Evolutionary conservation across 176 grass and related monocot genomes (phyloP).

Genomic region (Zoysia pacifica): DNA sequence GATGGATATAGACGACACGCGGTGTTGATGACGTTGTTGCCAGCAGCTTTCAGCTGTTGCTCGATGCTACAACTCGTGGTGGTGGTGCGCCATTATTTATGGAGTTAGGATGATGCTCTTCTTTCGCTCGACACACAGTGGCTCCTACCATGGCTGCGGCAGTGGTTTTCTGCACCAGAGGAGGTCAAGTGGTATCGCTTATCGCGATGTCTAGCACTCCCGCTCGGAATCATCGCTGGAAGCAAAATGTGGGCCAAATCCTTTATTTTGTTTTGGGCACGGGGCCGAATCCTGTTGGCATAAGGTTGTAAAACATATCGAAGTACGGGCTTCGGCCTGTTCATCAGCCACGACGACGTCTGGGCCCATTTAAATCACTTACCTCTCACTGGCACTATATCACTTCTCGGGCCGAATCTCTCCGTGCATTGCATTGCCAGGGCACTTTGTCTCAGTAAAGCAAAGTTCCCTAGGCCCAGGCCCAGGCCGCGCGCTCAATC

Average conservation of each 20-base stretch:
- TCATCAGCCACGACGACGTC: not conserved
- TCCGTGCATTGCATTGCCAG: not conserved
- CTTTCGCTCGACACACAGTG: not conserved
- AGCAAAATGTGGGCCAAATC: too few species aligned
- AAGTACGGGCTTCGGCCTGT: not conserved
- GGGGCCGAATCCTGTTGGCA: too few species aligned
- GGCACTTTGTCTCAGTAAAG: too few species aligned
- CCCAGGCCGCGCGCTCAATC: too few species aligned
- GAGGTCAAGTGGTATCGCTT: not conserved
- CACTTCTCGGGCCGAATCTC: not conserved
- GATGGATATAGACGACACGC: not conserved
- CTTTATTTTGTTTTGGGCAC: too few species aligned
- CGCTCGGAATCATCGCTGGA: too few species aligned
- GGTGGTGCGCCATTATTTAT: slow-evolving; percentile 3
- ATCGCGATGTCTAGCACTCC: not conserved
- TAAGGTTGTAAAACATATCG: too few species aligned
- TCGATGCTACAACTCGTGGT: slow-evolving; percentile 24
- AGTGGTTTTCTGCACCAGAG: not conserved
- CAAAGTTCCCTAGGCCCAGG: too few species aligned
- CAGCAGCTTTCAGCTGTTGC: slow-evolving; percentile 21
- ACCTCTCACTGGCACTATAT: not conserved
- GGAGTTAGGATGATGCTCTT: not conserved
- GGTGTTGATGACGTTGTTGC: not conserved
- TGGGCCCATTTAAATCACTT: not conserved
- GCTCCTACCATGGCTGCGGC: not conserved